These are phyloP conservation scores for Candida suzukii DNA, from an alignment of 805 yeast species.

Conservation along the genomic window DNA sequence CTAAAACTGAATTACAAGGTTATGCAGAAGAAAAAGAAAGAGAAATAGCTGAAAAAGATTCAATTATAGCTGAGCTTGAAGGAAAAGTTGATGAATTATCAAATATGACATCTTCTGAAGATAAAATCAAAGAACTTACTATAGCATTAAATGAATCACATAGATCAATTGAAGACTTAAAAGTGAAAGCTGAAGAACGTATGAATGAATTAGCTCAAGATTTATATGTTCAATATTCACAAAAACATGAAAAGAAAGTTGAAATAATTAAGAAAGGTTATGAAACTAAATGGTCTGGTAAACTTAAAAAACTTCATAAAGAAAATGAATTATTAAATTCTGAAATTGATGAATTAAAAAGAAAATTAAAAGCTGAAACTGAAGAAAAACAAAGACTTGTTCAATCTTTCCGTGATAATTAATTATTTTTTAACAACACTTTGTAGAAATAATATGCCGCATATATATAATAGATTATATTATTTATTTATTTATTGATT, in stretches of 20 bases:
- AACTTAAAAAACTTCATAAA: conserved; percentile 31
- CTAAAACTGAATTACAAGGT: conserved; percentile 4
- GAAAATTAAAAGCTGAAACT: conserved; percentile 41
- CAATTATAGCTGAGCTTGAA: not conserved
- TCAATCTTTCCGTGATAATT: conserved; percentile 36
- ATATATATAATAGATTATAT: no score
- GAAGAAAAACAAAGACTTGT: conserved; percentile 50
- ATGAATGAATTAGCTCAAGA: conserved; percentile 61
- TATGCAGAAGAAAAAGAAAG: conserved; percentile 6
- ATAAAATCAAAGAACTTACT: not conserved
- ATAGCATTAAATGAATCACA: conserved; percentile 11
- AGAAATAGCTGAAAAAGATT: not conserved
- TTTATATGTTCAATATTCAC: conserved; percentile 64
- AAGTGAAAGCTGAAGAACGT: conserved; percentile 44
- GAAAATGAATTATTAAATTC: conserved; percentile 40
- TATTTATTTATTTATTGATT: no score
- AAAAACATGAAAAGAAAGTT: conserved; percentile 71
- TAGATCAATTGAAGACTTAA: conserved; percentile 27
- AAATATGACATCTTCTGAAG: not conserved
- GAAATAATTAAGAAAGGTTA: conserved; percentile 51
- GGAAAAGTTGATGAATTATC: not conserved
- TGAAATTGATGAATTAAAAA: conserved; percentile 46
- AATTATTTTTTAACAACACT: no score
- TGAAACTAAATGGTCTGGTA: conserved; percentile 44
- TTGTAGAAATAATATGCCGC: no score